These are phyloP conservation scores for Chlamydomonas incerta DNA, from an alignment of 139 green algal genomes.

Conservation along the genomic window DNA sequence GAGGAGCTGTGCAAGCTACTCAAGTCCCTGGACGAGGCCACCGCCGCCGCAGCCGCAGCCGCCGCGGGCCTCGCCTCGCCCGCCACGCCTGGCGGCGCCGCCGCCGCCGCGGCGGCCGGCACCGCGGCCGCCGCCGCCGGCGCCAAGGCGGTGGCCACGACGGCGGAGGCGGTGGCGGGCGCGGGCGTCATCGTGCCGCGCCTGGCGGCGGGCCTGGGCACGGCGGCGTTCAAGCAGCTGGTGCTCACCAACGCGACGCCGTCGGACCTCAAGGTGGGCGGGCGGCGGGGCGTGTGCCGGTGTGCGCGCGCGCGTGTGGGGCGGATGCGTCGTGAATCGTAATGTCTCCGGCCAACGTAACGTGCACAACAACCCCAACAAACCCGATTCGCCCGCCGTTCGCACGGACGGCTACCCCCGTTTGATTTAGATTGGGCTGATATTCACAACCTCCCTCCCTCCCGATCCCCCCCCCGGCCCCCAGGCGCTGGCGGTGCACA, in stretches of 20 bases:
- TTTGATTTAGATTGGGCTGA: no score
- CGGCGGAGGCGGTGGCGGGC: background rate
- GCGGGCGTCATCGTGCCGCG: slow-evolving; percentile 15
- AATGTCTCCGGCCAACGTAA: no score
- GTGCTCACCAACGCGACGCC: background rate
- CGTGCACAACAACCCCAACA: no score
- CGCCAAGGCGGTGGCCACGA: no score
- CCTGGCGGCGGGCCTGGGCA: slow-evolving; percentile 15
- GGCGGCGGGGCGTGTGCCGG: no score
- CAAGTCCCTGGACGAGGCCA: slow-evolving; percentile 5
- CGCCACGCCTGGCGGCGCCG: background rate
- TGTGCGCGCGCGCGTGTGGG: no score
- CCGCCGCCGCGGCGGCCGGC: background rate
- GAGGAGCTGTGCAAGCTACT: slow-evolving; percentile 39
- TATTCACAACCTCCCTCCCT: no score
- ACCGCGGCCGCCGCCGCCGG: background rate
- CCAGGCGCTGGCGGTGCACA: slow-evolving; percentile 24
- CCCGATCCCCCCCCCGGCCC: background rate
- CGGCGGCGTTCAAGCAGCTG: slow-evolving; percentile 21
- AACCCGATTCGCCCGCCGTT: no score
- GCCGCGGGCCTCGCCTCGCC: background rate
- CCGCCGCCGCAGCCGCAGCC: background rate
- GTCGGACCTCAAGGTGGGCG: slow-evolving; percentile 35
- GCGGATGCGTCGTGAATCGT: no score
- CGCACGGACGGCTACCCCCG: no score